Evolutionary conservation across 2,329 filamentous ascomycete genomes (phyloP), one percentile per base, ranked within the genome.

Genomic region (Cytospora piceicola): DNA sequence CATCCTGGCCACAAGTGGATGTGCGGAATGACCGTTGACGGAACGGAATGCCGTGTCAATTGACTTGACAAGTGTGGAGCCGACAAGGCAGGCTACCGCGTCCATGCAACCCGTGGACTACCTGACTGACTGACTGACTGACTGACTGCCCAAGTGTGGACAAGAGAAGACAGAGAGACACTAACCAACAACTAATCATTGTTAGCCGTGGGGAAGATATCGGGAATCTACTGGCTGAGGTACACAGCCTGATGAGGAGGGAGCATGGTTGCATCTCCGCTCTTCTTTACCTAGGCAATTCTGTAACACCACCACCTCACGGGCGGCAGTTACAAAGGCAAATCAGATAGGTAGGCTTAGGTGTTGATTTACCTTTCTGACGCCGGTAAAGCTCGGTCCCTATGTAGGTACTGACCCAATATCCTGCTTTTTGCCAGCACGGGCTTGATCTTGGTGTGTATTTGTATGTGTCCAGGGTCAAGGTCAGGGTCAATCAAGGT

Each of bases 1-100:
- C 17, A 30, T 36, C 52, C 27, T 27, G 29, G 29, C 36, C 17
- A 29, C 27, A 53, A 46, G 61, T 32, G 61, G 61, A 32, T 46
- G 61, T 57, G 61, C 54, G 61, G 61, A 63, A 55, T 52, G 53
- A 63, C 61, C 61, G 61, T 63, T 63, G 53, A 52, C 51, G 29
- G 57, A 36, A 63, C 53, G 53, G 61, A 57, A 63, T 52, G 42
- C 22, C 46, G 24, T 24, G 46, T 24, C 22, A 22, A 24, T 14
- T 24, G 46, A 24, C 46, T 14, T 24, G 46, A 24, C 46, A 49
- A 24, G 46, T 49, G 46, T 49, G 46, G 46, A 46, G 42, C 42
- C 22, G 42, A 22, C 20, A 20, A 49, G 46, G 46, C 46, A 49
- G 46, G 46, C 46, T 24, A 49, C 46, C 14, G n/a, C n/a, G 46